Percentiles rank a stretch among this genome's conserved stretches.
Evolutionary conservation across 208 protist genomes (phyloP).

Genomic region (Tritrichomonas foetus): DNA sequence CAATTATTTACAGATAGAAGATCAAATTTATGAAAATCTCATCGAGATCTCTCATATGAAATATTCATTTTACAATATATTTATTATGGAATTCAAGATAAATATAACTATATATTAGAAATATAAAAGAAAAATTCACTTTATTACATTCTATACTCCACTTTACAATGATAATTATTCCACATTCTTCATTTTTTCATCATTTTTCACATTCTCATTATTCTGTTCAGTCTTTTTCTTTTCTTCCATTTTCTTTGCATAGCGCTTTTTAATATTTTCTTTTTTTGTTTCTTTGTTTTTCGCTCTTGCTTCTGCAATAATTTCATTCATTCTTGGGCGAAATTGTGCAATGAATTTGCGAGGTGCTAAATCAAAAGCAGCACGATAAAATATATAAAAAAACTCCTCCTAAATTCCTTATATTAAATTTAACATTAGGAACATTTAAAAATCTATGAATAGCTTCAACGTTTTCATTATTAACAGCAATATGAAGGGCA

Average conservation of each 20-base stretch:
- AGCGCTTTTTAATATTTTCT: neutral
- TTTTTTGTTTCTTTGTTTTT: neutral
- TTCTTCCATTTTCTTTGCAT: neutral
- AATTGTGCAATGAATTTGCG: neutral
- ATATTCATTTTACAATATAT: neutral
- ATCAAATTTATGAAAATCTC: too few relatives aligned
- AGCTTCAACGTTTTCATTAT: neutral
- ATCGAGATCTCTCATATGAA: too few relatives aligned
- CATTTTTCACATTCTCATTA: neutral
- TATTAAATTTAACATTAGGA: slow-evolving; percentile 10
- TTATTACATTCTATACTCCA: neutral
- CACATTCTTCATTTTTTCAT: neutral
- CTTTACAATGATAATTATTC: neutral
- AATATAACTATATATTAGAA: neutral
- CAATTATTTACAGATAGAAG: too few relatives aligned
- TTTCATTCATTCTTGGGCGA: slow-evolving; percentile 18
- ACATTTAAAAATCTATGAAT: neutral
- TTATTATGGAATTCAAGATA: neutral
- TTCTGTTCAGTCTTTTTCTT: neutral
- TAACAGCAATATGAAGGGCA: neutral
- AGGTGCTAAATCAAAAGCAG: neutral
- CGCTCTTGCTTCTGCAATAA: neutral
- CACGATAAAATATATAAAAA: neutral
- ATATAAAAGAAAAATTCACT: neutral
- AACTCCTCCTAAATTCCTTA: neutral